Conservation (phyloP, 108 stramenopile genomes). For the Cyclotella sp. region DNA sequence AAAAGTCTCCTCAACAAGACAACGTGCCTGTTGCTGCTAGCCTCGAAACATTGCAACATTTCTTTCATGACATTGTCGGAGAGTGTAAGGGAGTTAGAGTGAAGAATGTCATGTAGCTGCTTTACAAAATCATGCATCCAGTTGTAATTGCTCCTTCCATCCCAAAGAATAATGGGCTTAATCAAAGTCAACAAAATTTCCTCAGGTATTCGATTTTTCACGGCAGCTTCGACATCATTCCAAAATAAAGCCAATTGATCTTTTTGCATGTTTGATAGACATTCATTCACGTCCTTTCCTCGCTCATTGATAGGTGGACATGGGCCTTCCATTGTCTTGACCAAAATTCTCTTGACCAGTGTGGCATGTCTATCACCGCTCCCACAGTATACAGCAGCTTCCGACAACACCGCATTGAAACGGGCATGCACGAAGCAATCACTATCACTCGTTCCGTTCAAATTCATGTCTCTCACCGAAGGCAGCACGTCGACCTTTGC, state of each 20-base stretch:
- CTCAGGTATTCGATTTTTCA: slow-evolving; percentile 1
- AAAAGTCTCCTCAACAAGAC: slow-evolving; percentile 23
- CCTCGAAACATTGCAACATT: slow-evolving; percentile 9
- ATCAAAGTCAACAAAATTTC: slow-evolving; percentile 23
- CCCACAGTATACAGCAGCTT: slow-evolving; percentile 38
- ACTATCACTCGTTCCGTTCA: not conserved
- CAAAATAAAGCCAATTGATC: slow-evolving; percentile 22
- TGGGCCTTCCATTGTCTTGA: slow-evolving; percentile 17
- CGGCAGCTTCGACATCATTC: slow-evolving; percentile 18
- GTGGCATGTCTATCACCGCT: slow-evolving; percentile 45
- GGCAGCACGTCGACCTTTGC: not conserved
- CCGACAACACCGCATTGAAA: slow-evolving; percentile 18
- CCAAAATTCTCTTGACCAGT: slow-evolving; percentile 39
- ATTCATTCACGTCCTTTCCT: not conserved
- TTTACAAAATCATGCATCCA: slow-evolving; percentile 26
- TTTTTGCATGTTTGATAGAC: slow-evolving; percentile 1
- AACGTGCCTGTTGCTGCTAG: slow-evolving; percentile 16
- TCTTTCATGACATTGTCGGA: slow-evolving; percentile 9
- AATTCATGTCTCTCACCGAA: not conserved
- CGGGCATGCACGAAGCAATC: not conserved
- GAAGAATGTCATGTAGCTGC: slow-evolving; percentile 22
- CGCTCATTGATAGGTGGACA: not conserved
- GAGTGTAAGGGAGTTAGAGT: not conserved
- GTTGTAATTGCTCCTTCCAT: slow-evolving; percentile 5
- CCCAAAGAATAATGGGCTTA: slow-evolving; percentile 24